Conservation (phyloP, 2,329 filamentous ascomycete species). For the Colletotrichum destructivum region DNA sequence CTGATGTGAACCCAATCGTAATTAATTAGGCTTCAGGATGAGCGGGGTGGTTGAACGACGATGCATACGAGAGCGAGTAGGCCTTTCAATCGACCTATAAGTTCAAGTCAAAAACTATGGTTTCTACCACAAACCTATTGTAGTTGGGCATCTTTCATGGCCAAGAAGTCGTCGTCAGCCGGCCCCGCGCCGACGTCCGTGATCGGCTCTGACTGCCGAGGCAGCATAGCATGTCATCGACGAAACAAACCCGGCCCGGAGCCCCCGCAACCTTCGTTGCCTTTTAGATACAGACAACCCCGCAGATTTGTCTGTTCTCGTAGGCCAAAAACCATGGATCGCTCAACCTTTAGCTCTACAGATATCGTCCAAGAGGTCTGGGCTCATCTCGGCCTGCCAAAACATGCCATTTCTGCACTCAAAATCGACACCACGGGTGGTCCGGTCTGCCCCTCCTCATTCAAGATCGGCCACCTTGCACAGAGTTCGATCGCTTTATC, state of each 20-base stretch:
- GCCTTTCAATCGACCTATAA: too few species aligned
- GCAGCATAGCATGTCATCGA: not conserved
- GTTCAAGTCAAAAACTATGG: too few species aligned
- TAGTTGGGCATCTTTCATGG: not conserved
- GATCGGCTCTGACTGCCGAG: not conserved
- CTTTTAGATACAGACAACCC: not conserved
- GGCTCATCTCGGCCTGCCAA: not conserved
- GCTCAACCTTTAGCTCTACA: not conserved
- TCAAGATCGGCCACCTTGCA: conserved; percentile 67
- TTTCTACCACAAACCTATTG: too few species aligned
- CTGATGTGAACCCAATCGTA: too few species aligned
- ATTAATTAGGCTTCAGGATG: too few species aligned
- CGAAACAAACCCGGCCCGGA: not conserved
- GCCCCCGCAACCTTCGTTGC: not conserved
- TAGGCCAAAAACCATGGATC: not conserved
- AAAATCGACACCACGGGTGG: not conserved
- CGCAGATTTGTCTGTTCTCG: not conserved
- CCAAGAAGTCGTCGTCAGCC: not conserved
- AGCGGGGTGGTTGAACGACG: too few species aligned
- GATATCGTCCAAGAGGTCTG: conserved; percentile 12
- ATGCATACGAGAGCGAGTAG: too few species aligned
- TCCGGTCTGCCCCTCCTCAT: conserved; percentile 60
- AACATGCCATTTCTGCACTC: not conserved
- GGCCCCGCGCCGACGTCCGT: not conserved
- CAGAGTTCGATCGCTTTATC: conserved; percentile 67